These are phyloP conservation scores for Pelargonium myrrhifolium DNA, from an alignment of 441 rosid species.

Conservation along the genomic window DNA sequence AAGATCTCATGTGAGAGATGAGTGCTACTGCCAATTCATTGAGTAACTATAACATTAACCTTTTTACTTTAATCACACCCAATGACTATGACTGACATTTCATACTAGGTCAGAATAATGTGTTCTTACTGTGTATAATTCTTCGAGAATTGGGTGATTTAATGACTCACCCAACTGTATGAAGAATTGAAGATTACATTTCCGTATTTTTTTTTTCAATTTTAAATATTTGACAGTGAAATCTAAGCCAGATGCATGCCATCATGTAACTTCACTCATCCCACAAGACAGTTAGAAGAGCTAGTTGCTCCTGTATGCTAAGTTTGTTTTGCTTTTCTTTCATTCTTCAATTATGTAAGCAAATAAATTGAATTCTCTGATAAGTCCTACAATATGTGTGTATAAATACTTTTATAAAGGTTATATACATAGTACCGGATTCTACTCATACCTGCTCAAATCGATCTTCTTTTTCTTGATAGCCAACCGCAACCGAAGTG, in stretches of 20 bases:
- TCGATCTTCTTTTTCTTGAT: slow-evolving; percentile 61
- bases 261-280: neutral
- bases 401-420: too few relatives aligned
- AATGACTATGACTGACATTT: neutral
- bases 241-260: neutral
- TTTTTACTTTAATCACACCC: neutral
- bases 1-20: slow-evolving; percentile 13
- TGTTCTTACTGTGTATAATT: neutral
- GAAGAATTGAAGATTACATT: neutral
- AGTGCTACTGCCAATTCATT: slow-evolving; percentile 3
- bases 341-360: too few relatives aligned
- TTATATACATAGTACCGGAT: too few relatives aligned
- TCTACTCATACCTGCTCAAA: slow-evolving; percentile 62
- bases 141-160: neutral
- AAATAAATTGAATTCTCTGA: too few relatives aligned
- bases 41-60: neutral
- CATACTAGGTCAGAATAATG: neutral
- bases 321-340: too few relatives aligned
- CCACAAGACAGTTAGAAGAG: too few relatives aligned
- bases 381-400: too few relatives aligned
- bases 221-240: neutral
- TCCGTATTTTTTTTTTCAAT: neutral
- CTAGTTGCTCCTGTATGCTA: too few relatives aligned
- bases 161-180: neutral
- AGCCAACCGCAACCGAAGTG: slow-evolving; percentile 59